These are phyloP conservation scores for Eutrema salsugineum DNA, from an alignment of 441 rosid species.

Conservation along the genomic window DNA sequence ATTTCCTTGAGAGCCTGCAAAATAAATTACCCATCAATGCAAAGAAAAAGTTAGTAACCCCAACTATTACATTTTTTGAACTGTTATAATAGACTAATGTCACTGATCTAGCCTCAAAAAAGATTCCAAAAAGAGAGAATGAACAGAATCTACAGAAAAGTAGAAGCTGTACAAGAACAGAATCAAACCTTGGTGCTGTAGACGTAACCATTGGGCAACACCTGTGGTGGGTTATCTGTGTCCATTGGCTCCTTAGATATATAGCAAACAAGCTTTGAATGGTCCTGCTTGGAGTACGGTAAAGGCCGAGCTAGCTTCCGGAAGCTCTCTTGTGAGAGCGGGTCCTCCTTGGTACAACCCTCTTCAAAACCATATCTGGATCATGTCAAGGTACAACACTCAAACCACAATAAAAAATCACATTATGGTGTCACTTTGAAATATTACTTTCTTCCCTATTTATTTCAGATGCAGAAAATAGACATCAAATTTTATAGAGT, in stretches of 20 bases:
- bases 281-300: conserved; percentile 91
- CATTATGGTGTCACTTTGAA: background rate
- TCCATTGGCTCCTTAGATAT: conserved; percentile 94
- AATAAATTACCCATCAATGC: background rate
- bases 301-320: conserved; percentile 74
- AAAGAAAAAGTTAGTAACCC: background rate
- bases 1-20: conserved; percentile 94
- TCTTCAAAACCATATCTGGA: conserved; percentile 72
- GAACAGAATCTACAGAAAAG: conserved; percentile 1
- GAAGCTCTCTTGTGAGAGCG: conserved; percentile 88
- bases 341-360: conserved; percentile 94
- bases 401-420: background rate
- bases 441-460: background rate
- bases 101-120: background rate
- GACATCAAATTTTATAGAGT: conserved; percentile 16
- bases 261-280: conserved; percentile 93
- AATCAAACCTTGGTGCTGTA: conserved; percentile 79
- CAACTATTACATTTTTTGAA: background rate
- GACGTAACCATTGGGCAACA: conserved; percentile 88
- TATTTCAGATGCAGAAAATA: background rate
- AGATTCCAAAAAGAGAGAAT: conserved; percentile 8
- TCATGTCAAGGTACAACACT: conserved; percentile 41
- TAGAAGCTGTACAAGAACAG: background rate
- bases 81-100: background rate
- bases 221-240: conserved; percentile 95